Percentiles rank a stretch among this genome's conserved stretches.
Conservation (phyloP, 306 rosid species). For the Quillaja saponaria region DNA sequence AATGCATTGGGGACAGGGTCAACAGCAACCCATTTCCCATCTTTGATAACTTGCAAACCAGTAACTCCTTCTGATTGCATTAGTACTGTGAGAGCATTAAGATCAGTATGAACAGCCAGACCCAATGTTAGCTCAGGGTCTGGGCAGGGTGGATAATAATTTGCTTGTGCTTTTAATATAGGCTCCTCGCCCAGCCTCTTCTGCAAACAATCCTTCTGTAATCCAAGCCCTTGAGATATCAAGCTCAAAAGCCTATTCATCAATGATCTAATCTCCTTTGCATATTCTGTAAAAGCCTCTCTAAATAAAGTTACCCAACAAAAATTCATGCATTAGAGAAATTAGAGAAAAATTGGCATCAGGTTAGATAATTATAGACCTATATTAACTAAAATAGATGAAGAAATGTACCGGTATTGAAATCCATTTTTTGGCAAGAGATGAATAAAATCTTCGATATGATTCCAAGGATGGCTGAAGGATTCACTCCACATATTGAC, state of each 20-base stretch:
- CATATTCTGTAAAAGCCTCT: slow-evolving; percentile 48
- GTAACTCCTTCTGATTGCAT: slow-evolving; percentile 34
- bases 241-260: slow-evolving; percentile 39
- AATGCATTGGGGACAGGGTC: slow-evolving; percentile 42
- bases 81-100: slow-evolving; percentile 39
- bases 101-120: slow-evolving; percentile 38
- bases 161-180: slow-evolving; percentile 41
- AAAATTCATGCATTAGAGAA: too few relatives aligned
- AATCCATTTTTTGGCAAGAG: slow-evolving; percentile 39
- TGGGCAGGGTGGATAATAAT: slow-evolving; percentile 43
- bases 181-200: slow-evolving; percentile 42
- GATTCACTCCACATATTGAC: slow-evolving; percentile 51
- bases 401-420: slow-evolving; percentile 16
- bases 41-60: slow-evolving; percentile 56
- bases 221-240: slow-evolving; percentile 50
- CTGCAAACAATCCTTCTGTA: slow-evolving; percentile 36
- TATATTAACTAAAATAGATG: too few relatives aligned
- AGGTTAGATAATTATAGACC: too few relatives aligned
- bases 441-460: slow-evolving; percentile 24
- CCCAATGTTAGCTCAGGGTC: slow-evolving; percentile 43
- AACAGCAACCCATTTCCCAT: slow-evolving; percentile 48
- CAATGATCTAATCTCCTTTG: slow-evolving; percentile 44
- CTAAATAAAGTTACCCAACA: too few relatives aligned
- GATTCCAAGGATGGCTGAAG: slow-evolving; percentile 45
- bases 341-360: too few relatives aligned